Evolutionary conservation across 2,329 filamentous ascomycete species (phyloP).

Genomic region (Elsinoe necatrix): DNA sequence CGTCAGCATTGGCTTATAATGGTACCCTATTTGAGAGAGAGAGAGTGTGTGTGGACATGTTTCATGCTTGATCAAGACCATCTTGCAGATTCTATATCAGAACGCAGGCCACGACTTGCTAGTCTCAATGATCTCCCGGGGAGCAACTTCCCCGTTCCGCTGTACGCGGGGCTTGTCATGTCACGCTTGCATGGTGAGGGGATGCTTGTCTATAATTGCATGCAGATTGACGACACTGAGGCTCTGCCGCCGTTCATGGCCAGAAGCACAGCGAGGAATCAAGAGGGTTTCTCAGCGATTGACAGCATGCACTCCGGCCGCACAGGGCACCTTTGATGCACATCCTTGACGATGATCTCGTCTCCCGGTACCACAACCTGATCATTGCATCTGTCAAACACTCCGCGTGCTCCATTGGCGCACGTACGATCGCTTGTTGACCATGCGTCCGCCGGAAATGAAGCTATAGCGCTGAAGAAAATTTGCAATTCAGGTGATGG

Average conservation of each 20-base stretch:
- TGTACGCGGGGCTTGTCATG: conserved; percentile 8
- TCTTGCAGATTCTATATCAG: conserved; percentile 13
- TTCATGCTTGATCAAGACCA: neutral
- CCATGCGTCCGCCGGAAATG: neutral
- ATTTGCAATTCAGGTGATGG: neutral
- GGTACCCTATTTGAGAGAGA: neutral
- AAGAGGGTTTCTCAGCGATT: neutral
- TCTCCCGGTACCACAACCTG: neutral
- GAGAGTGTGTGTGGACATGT: neutral
- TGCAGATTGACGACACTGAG: conserved; percentile 9
- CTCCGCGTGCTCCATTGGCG: neutral
- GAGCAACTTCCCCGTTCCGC: conserved; percentile 11
- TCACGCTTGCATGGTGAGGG: neutral
- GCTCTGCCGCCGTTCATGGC: neutral
- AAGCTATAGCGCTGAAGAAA: neutral
- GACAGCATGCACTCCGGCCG: neutral
- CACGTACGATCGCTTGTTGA: neutral
- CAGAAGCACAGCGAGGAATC: neutral
- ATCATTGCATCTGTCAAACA: neutral
- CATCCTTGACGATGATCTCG: neutral
- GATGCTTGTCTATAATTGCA: neutral
- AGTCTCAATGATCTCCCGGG: neutral
- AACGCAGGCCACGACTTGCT: conserved; percentile 1
- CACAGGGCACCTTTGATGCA: conserved; percentile 1
- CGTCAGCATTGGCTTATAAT: neutral